These are phyloP conservation scores for Poa annua DNA, from an alignment of 176 grass and related monocot genomes.

Conservation along the genomic window DNA sequence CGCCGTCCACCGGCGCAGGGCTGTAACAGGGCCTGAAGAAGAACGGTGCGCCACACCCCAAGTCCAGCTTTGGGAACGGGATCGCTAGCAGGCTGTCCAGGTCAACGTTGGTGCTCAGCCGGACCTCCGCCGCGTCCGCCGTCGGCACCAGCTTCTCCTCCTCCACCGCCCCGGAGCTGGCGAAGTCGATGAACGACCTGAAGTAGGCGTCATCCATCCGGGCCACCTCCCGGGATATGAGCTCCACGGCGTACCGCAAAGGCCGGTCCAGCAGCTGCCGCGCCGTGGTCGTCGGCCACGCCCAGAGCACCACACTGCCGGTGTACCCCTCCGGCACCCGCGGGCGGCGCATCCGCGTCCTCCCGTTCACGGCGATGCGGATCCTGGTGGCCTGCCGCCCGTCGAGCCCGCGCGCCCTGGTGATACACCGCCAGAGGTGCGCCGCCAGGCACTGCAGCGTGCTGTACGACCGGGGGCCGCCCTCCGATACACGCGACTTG, in stretches of 20 bases:
- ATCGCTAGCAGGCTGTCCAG: not conserved
- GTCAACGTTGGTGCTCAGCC: not conserved
- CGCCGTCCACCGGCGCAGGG: not conserved
- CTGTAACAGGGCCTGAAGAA: conserved; percentile 15
- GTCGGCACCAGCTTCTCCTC: conserved; percentile 40
- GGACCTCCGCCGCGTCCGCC: conserved; percentile 18
- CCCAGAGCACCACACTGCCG: conserved; percentile 33
- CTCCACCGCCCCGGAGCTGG: conserved; percentile 45
- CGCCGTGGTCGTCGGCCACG: not conserved
- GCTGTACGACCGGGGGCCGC: not conserved
- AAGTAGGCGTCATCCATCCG: conserved; percentile 30
- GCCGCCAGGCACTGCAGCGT: conserved; percentile 11
- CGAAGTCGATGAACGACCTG: conserved; percentile 35
- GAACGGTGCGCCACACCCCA: conserved; percentile 20
- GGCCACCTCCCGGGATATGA: not conserved
- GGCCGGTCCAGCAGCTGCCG: not conserved
- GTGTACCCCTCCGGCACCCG: not conserved
- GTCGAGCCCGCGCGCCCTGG: not conserved
- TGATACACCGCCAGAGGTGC: conserved; percentile 24
- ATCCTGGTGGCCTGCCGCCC: not conserved
- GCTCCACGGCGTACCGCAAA: not conserved
- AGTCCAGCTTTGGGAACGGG: not conserved
- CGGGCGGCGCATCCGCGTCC: not conserved
- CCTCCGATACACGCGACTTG: not conserved
- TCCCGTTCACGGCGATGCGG: conserved; percentile 10